Conservation (phyloP, 2,329 filamentous ascomycete species). For the Stenocarpella maydis region DNA sequence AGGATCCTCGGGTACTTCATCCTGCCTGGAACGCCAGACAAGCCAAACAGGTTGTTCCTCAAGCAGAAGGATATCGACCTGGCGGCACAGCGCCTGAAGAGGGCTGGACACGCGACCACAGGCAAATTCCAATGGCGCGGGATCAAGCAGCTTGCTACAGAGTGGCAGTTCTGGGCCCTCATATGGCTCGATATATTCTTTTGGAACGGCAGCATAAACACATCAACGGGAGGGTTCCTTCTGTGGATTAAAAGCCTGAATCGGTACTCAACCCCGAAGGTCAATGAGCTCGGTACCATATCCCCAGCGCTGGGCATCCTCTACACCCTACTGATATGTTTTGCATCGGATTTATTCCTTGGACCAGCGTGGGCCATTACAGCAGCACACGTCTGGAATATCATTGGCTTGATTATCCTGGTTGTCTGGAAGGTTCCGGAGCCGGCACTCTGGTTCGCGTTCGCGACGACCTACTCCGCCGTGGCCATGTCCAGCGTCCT, state of each 20-base stretch:
- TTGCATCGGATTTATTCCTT: slow-evolving; percentile 61
- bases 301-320: slow-evolving; percentile 64
- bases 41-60: slow-evolving; percentile 57
- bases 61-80: slow-evolving; percentile 55
- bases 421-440: slow-evolving; percentile 65
- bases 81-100: slow-evolving; percentile 53
- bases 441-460: slow-evolving; percentile 61
- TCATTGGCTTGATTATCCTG: slow-evolving; percentile 61
- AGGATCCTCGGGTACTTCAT: slow-evolving; percentile 57
- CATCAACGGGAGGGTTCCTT: slow-evolving; percentile 57
- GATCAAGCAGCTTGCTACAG: slow-evolving; percentile 47
- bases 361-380: slow-evolving; percentile 65
- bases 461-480: slow-evolving; percentile 56
- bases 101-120: slow-evolving; percentile 50
- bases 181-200: slow-evolving; percentile 62
- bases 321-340: slow-evolving; percentile 62
- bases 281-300: slow-evolving; percentile 62
- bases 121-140: slow-evolving; percentile 46
- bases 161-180: slow-evolving; percentile 59
- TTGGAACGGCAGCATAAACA: slow-evolving; percentile 61
- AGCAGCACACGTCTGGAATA: slow-evolving; percentile 57
- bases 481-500: slow-evolving; percentile 62
- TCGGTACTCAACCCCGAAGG: slow-evolving; percentile 52
- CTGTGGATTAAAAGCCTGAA: slow-evolving; percentile 66
- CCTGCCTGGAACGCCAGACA: slow-evolving; percentile 59